Evolutionary conservation across 768 basidiomycete genomes (phyloP).

Genomic region (Lentinus brumalis): DNA sequence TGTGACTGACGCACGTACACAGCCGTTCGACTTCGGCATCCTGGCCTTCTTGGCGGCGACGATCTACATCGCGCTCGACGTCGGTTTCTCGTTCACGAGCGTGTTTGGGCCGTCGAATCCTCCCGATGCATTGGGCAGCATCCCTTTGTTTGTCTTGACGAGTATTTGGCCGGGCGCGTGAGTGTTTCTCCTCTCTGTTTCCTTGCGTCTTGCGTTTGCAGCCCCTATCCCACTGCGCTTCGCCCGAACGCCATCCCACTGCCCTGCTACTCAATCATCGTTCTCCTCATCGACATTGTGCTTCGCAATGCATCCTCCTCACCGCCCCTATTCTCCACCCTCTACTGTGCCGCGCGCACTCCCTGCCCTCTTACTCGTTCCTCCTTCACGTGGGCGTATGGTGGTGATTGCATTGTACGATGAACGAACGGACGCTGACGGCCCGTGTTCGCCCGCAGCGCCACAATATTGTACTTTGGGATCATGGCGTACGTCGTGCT

Average conservation of each 20-base stretch:
- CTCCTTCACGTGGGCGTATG: too few relatives aligned
- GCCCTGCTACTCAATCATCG: too few relatives aligned
- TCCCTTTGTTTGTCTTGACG: constrained; percentile 80
- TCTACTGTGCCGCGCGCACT: too few relatives aligned
- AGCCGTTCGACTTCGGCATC: constrained; percentile 67
- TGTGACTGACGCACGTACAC: neutral
- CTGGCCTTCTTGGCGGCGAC: constrained; percentile 69
- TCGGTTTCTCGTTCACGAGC: constrained; percentile 64
- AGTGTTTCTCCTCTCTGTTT: constrained; percentile 33
- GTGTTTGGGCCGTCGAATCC: constrained; percentile 63
- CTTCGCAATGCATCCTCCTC: too few relatives aligned
- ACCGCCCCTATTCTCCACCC: too few relatives aligned
- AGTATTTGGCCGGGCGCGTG: constrained; percentile 79
- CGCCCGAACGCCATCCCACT: too few relatives aligned
- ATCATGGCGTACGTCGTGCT: constrained; percentile 85
- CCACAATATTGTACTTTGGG: constrained; percentile 66
- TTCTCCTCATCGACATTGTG: too few relatives aligned
- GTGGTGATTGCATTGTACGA: too few relatives aligned
- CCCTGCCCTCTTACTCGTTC: too few relatives aligned
- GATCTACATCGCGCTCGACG: constrained; percentile 84
- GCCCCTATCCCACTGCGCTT: too few relatives aligned
- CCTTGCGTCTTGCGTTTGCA: too few relatives aligned
- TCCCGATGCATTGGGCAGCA: constrained; percentile 56
- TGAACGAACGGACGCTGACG: neutral
- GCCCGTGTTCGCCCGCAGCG: constrained; percentile 38